phyloP scores from a whole-genome alignment of 371 early-diverging fungal genomes.

The Polyrhizophydium stewartii region DNA sequence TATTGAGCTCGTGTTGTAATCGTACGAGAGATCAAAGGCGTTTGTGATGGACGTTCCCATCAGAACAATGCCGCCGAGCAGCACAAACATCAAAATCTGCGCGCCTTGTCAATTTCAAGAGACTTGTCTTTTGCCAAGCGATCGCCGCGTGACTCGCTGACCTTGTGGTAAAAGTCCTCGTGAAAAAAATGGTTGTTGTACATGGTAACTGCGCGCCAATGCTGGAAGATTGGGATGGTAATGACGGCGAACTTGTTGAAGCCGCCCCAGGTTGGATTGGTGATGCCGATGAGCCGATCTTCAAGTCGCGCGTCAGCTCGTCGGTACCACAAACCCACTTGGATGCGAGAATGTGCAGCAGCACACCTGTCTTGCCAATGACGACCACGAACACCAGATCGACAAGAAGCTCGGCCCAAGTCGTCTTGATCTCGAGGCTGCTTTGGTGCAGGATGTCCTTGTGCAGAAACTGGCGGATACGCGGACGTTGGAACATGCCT shows the following conservation, averaged over 20 bases:
- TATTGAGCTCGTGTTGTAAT: no score
- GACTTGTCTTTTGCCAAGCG: not conserved
- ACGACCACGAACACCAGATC: slow-evolving; percentile 25
- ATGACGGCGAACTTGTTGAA: slow-evolving; percentile 8
- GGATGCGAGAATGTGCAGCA: no score
- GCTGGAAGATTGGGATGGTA: not conserved
- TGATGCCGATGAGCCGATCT: no score
- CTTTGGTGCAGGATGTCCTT: slow-evolving; percentile 14
- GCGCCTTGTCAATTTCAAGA: no score
- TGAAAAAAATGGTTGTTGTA: slow-evolving; percentile 13
- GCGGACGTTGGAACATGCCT: no score
- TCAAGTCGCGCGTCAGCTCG: no score
- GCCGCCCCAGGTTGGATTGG: slow-evolving; percentile 8
- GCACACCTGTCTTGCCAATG: slow-evolving; percentile 6
- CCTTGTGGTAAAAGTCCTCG: slow-evolving; percentile 16
- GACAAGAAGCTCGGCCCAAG: slow-evolving; percentile 24
- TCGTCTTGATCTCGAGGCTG: slow-evolving; percentile 5
- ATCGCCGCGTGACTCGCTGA: not conserved
- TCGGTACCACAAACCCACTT: no score
- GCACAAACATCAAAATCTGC: slow-evolving; percentile 4
- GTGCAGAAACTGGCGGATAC: slow-evolving; percentile 18
- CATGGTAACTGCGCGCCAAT: slow-evolving; percentile 9
- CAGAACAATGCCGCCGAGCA: not conserved
- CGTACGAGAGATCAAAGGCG: slow-evolving; percentile 1
- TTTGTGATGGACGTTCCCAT: slow-evolving; percentile 10